A percentile compares a stretch with the other conserved stretches of the same genome.
Evolutionary conservation across 1,139 yeast species (phyloP).

Genomic region (Candida labiduridarum): DNA sequence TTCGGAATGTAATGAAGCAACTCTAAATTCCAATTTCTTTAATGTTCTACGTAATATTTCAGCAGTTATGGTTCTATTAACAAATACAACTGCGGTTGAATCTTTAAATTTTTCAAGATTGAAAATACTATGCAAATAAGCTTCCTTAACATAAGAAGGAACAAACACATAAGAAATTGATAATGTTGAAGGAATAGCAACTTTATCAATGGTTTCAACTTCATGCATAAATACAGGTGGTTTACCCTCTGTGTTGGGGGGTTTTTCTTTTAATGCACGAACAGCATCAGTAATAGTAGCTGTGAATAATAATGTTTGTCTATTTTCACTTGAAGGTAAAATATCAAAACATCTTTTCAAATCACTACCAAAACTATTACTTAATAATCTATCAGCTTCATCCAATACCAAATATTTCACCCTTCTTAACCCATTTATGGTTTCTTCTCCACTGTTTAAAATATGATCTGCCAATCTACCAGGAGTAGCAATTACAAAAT

Average conservation of each 20-base stretch:
- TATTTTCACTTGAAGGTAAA: slow-evolving; percentile 66
- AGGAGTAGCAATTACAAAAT: slow-evolving; percentile 95
- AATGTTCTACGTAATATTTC: slow-evolving; percentile 80
- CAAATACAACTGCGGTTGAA: slow-evolving; percentile 81
- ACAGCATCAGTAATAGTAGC: slow-evolving; percentile 97
- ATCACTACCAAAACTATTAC: slow-evolving; percentile 82
- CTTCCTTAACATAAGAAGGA: slow-evolving; percentile 90
- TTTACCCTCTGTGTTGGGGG: slow-evolving; percentile 60
- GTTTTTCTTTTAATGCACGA: slow-evolving; percentile 71
- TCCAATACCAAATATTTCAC: slow-evolving; percentile 84
- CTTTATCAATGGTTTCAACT: slow-evolving; percentile 68
- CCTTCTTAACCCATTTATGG: slow-evolving; percentile 74
- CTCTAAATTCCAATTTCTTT: slow-evolving; percentile 71
- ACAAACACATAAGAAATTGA: slow-evolving; percentile 55
- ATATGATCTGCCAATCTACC: slow-evolving; percentile 96
- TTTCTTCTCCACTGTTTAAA: slow-evolving; percentile 85
- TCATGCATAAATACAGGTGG: slow-evolving; percentile 78
- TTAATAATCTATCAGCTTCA: slow-evolving; percentile 92
- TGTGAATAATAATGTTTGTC: slow-evolving; percentile 90
- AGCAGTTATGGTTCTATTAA: slow-evolving; percentile 87
- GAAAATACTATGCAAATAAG: slow-evolving; percentile 73
- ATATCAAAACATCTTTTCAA: slow-evolving; percentile 69
- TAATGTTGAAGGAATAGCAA: slow-evolving; percentile 80
- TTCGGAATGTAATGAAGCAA: slow-evolving; percentile 90
- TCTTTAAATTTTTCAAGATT: slow-evolving; percentile 63